Evolutionary conservation across 371 early-diverging fungal species (phyloP).

Genomic region (Cokeromyces recurvatus): DNA sequence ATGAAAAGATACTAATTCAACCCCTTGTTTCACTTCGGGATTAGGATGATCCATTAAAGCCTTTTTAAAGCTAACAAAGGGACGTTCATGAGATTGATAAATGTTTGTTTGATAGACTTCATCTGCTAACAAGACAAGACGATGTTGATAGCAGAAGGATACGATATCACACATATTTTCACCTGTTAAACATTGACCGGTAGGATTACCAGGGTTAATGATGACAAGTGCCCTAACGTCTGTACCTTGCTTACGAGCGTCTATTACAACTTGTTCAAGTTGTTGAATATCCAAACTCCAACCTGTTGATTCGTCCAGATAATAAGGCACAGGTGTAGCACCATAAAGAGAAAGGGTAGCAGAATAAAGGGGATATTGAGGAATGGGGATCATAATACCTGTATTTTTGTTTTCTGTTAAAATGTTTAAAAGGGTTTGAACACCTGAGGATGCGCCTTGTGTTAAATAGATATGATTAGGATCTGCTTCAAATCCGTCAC

Average conservation of each 20-base stretch:
- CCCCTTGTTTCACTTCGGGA: conserved; percentile 12
- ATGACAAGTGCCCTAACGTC: conserved; percentile 91
- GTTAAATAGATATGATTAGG: conserved; percentile 86
- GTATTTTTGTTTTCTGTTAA: conserved; percentile 67
- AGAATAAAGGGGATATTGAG: conserved; percentile 95
- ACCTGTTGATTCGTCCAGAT: conserved; percentile 74
- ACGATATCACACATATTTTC: conserved; percentile 81
- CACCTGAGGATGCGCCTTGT: conserved; percentile 79
- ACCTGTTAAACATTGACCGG: conserved; percentile 78
- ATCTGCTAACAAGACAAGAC: conserved; percentile 83
- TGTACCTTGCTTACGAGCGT: conserved; percentile 59
- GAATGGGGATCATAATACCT: conserved; percentile 96
- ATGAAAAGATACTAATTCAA: conserved; percentile 93
- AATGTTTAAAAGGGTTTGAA: conserved; percentile 83
- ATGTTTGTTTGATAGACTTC: conserved; percentile 97
- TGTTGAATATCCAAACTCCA: conserved; percentile 75
- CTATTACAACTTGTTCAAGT: conserved; percentile 48
- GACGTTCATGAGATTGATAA: conserved; percentile 69
- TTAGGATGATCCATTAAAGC: conserved; percentile 55
- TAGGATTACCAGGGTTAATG: conserved; percentile 97
- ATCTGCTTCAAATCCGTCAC: conserved; percentile 80
- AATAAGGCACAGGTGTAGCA: conserved; percentile 83
- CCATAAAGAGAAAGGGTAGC: conserved; percentile 77
- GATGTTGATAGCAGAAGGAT: conserved; percentile 72
- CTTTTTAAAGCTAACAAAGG: conserved; percentile 93